phyloP scores from a whole-genome alignment of 2,329 filamentous ascomycete species.

The Colletotrichum limetticola region DNA sequence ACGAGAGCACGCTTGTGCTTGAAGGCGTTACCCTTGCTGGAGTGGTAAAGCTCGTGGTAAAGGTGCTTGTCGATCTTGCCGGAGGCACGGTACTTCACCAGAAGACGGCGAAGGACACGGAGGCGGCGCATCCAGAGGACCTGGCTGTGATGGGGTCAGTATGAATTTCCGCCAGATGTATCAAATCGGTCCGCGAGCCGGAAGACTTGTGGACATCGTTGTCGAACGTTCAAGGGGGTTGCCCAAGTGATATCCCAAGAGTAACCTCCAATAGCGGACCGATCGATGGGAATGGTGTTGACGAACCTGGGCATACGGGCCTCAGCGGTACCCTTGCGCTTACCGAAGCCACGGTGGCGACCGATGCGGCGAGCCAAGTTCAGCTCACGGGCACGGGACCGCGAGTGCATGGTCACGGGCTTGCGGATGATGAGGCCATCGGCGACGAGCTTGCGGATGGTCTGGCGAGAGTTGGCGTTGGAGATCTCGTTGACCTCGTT shows the following conservation, averaged over 20 bases:
- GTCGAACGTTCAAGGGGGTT: not conserved
- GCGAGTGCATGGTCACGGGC: conserved; percentile 99
- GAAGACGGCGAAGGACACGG: conserved; percentile 97
- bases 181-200: not conserved
- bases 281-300: conserved; percentile 22
- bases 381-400: conserved; percentile 94
- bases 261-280: not conserved
- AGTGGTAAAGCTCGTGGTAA: conserved; percentile 99
- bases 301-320: conserved; percentile 98
- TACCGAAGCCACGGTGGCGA: conserved; percentile 99
- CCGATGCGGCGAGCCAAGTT: conserved; percentile 94
- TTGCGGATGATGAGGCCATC: conserved; percentile 99
- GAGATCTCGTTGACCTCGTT: conserved; percentile 99
- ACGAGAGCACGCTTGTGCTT: conserved; percentile 99
- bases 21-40: conserved; percentile 99
- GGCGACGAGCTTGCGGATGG: conserved; percentile 98
- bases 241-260: not conserved
- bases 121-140: conserved; percentile 99
- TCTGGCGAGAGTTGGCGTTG: conserved; percentile 99
- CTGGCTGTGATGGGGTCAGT: conserved; percentile 70
- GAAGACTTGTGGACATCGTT: not conserved
- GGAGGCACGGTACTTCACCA: conserved; percentile 99
- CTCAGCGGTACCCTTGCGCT: conserved; percentile 99
- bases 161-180: not conserved
- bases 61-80: conserved; percentile 99